A percentile compares a stretch with the other conserved stretches of the same genome.
Evolutionary conservation across 2,329 filamentous ascomycete species (phyloP).

Genomic region (Ceratocystiopsis sp.): DNA sequence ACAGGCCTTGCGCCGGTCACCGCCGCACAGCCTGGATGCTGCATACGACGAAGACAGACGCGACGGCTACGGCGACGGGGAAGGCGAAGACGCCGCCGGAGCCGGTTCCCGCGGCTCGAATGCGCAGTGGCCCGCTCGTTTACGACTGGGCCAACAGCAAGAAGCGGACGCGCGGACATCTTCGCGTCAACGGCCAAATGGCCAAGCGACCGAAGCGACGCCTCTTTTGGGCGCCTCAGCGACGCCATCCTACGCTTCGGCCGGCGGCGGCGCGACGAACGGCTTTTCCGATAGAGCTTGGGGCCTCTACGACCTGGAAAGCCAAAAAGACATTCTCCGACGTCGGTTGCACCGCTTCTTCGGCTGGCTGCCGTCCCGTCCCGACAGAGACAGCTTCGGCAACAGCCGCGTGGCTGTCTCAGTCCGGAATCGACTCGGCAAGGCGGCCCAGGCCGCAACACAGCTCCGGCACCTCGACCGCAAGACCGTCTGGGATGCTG

Average conservation of each 20-base stretch:
- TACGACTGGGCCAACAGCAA: too few species aligned
- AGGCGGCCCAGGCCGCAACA: slow-evolving; percentile 17
- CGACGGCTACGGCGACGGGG: slow-evolving; percentile 1
- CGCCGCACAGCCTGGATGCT: slow-evolving; percentile 28
- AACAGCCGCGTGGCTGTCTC: neutral
- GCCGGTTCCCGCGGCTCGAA: too few species aligned
- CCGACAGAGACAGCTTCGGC: neutral
- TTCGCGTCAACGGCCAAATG: too few species aligned
- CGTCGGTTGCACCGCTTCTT: slow-evolving; percentile 3
- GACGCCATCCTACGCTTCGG: too few species aligned
- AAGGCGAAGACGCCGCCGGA: neutral
- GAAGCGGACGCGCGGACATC: neutral
- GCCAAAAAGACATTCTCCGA: slow-evolving; percentile 22
- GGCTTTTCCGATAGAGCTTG: too few species aligned
- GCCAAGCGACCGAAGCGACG: slow-evolving; percentile 22
- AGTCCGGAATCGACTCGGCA: slow-evolving; percentile 7
- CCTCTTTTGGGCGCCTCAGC: slow-evolving; percentile 23
- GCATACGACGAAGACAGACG: slow-evolving; percentile 19
- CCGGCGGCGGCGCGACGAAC: too few species aligned
- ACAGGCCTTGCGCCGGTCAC: slow-evolving; percentile 7
- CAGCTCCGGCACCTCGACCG: slow-evolving; percentile 59
- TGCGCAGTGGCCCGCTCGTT: too few species aligned
- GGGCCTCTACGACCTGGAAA: slow-evolving; percentile 26
- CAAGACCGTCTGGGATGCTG: slow-evolving; percentile 44
- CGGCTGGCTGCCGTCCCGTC: neutral